These are phyloP conservation scores for Eimeria acervulina DNA, from an alignment of 169 alveolate genomes.

Conservation along the genomic window DNA sequence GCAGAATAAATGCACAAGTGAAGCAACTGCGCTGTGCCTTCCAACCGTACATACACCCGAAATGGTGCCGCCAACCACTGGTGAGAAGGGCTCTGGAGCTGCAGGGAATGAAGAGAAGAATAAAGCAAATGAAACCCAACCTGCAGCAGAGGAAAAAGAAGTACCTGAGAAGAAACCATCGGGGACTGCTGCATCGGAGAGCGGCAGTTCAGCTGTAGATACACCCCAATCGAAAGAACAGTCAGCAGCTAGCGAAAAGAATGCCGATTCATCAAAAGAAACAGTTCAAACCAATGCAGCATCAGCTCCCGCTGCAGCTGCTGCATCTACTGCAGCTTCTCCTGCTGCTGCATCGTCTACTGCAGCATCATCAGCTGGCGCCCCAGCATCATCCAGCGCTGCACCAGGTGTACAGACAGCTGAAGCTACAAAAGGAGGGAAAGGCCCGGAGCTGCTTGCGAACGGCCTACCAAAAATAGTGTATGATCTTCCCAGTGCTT, in stretches of 20 bases:
- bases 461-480: slow-evolving; percentile 21
- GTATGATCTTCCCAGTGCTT: not conserved
- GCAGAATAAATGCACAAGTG: too few relatives aligned
- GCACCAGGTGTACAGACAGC: not conserved
- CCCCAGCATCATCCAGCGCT: not conserved
- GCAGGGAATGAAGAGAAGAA: not conserved
- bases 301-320: not conserved
- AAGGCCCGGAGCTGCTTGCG: not conserved
- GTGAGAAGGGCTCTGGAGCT: not conserved
- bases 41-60: not conserved
- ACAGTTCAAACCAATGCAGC: not conserved
- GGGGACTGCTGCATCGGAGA: not conserved
- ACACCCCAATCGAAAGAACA: not conserved
- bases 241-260: not conserved
- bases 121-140: not conserved
- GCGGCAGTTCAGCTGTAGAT: not conserved
- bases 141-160: not conserved
- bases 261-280: not conserved
- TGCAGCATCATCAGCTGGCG: not conserved
- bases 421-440: not conserved
- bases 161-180: not conserved
- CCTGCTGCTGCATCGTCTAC: not conserved
- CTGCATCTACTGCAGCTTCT: not conserved
- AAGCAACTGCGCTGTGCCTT: not conserved
- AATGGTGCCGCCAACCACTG: not conserved